Evolutionary conservation across 2,329 filamentous ascomycete species (phyloP).

Genomic region (Coniella vitis): DNA sequence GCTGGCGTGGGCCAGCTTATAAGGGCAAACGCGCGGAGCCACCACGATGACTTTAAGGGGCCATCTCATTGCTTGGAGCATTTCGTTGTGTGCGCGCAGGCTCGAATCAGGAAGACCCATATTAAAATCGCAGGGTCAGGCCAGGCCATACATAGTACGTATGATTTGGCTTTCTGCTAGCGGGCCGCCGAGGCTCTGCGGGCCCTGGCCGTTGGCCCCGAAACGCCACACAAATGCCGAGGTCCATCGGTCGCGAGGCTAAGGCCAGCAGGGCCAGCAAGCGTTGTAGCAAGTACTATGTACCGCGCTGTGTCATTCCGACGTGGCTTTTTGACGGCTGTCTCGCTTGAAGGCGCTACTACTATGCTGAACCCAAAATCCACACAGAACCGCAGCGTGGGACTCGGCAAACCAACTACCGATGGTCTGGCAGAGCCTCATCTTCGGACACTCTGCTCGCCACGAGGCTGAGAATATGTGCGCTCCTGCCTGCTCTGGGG

Average conservation of each 20-base stretch:
- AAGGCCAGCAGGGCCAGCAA: too few relatives aligned
- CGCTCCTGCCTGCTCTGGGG: too few relatives aligned
- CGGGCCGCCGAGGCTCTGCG: conserved; percentile 11
- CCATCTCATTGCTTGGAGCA: background rate
- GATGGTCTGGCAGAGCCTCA: too few relatives aligned
- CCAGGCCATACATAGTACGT: too few relatives aligned
- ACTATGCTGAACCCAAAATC: too few relatives aligned
- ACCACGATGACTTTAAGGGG: conserved; percentile 1
- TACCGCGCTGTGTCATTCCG: too few relatives aligned
- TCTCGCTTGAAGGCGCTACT: too few relatives aligned
- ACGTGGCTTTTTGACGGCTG: too few relatives aligned
- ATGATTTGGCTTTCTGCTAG: background rate
- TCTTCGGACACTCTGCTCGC: too few relatives aligned
- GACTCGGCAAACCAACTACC: too few relatives aligned
- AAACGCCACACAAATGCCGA: conserved; percentile 5
- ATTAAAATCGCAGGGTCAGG: conserved; percentile 1
- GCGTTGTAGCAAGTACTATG: too few relatives aligned
- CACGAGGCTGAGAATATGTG: too few relatives aligned
- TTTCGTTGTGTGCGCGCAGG: background rate
- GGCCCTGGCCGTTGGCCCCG: background rate
- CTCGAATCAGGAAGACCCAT: conserved; percentile 3
- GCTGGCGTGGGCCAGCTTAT: conserved; percentile 1
- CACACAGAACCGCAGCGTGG: background rate
- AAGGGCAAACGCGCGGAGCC: background rate
- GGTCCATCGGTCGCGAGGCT: background rate